phyloP scores from a whole-genome alignment of 1,139 yeast species.

The Kodamaea suecica region DNA sequence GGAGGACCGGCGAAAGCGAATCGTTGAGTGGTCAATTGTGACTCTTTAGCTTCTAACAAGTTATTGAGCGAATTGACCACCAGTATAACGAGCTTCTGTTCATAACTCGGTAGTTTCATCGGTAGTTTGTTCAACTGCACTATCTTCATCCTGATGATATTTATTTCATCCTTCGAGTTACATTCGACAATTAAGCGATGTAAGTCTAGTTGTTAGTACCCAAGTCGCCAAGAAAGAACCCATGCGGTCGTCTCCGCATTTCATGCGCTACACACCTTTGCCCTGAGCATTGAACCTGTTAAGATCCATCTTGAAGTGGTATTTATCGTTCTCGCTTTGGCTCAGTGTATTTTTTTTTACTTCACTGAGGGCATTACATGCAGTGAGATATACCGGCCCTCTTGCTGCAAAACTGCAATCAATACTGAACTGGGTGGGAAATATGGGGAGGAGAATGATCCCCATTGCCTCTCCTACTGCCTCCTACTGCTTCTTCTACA shows the following conservation, averaged over 20 bases:
- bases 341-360: too few species aligned
- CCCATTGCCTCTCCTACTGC: too few species aligned
- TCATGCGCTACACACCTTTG: background rate
- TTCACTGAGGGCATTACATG: too few species aligned
- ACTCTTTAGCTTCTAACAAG: slow-evolving; percentile 18
- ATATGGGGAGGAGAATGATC: too few species aligned
- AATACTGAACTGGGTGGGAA: too few species aligned
- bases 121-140: slow-evolving; percentile 9
- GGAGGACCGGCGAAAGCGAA: slow-evolving; percentile 32
- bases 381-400: too few species aligned
- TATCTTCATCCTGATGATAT: slow-evolving; percentile 4
- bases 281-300: background rate
- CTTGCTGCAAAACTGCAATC: too few species aligned
- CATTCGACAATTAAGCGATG: slow-evolving; percentile 5
- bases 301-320: slow-evolving; percentile 4
- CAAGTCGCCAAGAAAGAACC: too few species aligned
- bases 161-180: slow-evolving; percentile 7
- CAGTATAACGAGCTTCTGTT: slow-evolving; percentile 16
- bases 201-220: slow-evolving; percentile 10
- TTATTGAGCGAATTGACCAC: slow-evolving; percentile 18
- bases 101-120: slow-evolving; percentile 13
- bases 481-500: too few species aligned
- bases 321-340: too few species aligned
- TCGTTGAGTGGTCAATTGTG: slow-evolving; percentile 14
- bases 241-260: too few species aligned